A percentile compares a stretch with the other conserved stretches of the same genome.
phyloP scores from a whole-genome alignment of 306 rosid genomes.

The Gastrolobium villosum region DNA sequence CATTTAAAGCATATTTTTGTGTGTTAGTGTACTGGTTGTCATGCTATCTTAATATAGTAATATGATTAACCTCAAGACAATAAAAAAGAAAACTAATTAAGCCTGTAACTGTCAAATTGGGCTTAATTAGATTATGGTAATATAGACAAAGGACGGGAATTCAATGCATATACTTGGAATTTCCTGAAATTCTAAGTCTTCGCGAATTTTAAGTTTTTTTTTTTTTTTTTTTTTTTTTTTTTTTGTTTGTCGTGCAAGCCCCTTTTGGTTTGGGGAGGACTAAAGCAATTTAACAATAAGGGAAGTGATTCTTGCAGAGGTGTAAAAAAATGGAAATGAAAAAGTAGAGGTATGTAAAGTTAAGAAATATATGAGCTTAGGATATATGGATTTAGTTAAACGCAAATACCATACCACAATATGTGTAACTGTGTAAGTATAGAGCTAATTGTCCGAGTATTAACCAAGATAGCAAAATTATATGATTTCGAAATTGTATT shows the following conservation, averaged over 20 bases:
- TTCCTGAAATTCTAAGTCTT: conserved; percentile 28
- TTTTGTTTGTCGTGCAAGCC: background rate
- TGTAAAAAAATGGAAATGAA: background rate
- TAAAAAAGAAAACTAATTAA: background rate
- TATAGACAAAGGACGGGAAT: background rate
- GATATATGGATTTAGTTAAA: background rate
- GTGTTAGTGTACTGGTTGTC: conserved; percentile 57
- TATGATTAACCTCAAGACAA: conserved; percentile 9
- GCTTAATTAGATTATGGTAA: background rate
- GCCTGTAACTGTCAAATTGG: conserved; percentile 7
- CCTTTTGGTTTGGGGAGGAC: background rate
- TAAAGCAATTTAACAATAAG: background rate
- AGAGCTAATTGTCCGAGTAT: too few species aligned
- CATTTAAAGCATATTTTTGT: conserved; percentile 72
- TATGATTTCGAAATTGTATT: too few species aligned
- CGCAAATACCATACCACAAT: background rate
- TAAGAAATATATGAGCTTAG: background rate
- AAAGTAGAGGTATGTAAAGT: background rate
- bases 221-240: too few species aligned
- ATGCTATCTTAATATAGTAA: conserved; percentile 36
- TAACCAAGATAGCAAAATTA: too few species aligned
- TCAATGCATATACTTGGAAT: conserved; percentile 18
- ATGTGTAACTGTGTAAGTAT: too few species aligned
- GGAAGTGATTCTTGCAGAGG: conserved; percentile 6
- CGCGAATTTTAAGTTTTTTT: conserved; percentile 35